phyloP scores from a whole-genome alignment of 768 basidiomycete species.

The Lepiota brunneoincarnata region DNA sequence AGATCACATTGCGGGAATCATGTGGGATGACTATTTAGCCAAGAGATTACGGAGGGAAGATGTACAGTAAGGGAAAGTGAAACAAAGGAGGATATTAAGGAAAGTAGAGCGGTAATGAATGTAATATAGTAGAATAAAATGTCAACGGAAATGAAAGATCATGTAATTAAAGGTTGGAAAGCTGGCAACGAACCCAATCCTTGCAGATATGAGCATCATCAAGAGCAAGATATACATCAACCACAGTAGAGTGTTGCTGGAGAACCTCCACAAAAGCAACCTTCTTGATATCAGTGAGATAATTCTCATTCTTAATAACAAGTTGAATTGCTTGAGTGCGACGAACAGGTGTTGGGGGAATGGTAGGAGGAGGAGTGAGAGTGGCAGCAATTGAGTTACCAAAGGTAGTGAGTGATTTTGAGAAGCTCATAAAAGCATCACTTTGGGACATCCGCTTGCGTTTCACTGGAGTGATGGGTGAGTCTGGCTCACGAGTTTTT shows the following conservation, averaged over 20 bases:
- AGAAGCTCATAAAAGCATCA: conserved; percentile 5
- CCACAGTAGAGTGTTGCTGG: background rate
- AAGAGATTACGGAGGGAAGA: background rate
- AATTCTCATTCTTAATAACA: background rate
- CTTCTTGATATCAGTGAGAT: conserved; percentile 1
- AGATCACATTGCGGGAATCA: conserved; percentile 20
- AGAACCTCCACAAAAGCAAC: conserved; percentile 10
- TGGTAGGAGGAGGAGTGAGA: conserved; percentile 4
- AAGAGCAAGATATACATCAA: conserved; percentile 10
- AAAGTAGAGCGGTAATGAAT: background rate
- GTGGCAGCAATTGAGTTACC: background rate
- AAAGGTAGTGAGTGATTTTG: background rate
- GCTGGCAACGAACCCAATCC: conserved; percentile 7
- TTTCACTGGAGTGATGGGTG: background rate
- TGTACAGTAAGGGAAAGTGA: conserved; percentile 3
- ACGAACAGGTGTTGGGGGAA: conserved; percentile 11
- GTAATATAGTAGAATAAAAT: conserved; percentile 1
- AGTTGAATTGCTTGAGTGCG: conserved; percentile 3
- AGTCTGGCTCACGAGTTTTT: background rate
- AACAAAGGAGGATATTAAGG: background rate
- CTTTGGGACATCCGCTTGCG: background rate
- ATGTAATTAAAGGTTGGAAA: too few relatives aligned
- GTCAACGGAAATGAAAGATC: background rate
- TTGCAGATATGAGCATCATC: background rate
- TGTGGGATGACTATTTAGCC: conserved; percentile 14